Evolutionary conservation across 805 yeast species (phyloP).

Genomic region (Candida coquimbonensis): DNA sequence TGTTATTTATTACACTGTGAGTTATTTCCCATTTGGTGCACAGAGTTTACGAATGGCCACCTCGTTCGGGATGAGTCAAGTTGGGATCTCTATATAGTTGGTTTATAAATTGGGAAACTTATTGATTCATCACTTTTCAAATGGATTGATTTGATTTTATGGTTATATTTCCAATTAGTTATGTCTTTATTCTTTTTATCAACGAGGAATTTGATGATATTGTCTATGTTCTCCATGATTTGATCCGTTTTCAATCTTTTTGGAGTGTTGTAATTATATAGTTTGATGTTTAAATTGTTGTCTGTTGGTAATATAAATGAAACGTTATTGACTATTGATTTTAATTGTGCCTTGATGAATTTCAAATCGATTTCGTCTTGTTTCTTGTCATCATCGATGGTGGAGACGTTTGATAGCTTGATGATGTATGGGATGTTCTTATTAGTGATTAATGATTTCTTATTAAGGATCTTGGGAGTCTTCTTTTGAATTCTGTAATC

Average conservation of each 20-base stretch:
- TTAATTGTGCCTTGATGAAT: slow-evolving; percentile 58
- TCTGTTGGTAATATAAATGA: slow-evolving; percentile 58
- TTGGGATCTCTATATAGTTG: slow-evolving; percentile 14
- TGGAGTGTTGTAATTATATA: slow-evolving; percentile 35
- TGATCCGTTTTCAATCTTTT: slow-evolving; percentile 20
- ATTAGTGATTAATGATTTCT: slow-evolving; percentile 53
- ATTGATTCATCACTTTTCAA: slow-evolving; percentile 62
- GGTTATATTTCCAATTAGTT: slow-evolving; percentile 45
- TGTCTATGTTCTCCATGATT: slow-evolving; percentile 45
- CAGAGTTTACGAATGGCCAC: slow-evolving; percentile 57
- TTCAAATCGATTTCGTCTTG: slow-evolving; percentile 41
- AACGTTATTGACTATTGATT: slow-evolving; percentile 57
- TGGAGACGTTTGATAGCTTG: not conserved
- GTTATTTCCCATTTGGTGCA: slow-evolving; percentile 95
- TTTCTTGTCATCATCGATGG: not conserved
- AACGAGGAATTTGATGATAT: slow-evolving; percentile 42
- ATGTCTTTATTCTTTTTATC: slow-evolving; percentile 40
- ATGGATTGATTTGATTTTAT: slow-evolving; percentile 43
- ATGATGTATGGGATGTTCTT: slow-evolving; percentile 64
- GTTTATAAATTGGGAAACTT: slow-evolving; percentile 48
- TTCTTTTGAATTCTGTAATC: slow-evolving; percentile 63
- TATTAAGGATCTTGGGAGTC: slow-evolving; percentile 51
- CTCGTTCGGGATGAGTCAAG: slow-evolving; percentile 47
- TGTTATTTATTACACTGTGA: slow-evolving; percentile 81
- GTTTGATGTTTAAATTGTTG: slow-evolving; percentile 47